Percentiles rank a stretch among this genome's conserved stretches.
These are phyloP conservation scores for Adansonia gregorii DNA, from an alignment of 441 rosid genomes.

Conservation along the genomic window DNA sequence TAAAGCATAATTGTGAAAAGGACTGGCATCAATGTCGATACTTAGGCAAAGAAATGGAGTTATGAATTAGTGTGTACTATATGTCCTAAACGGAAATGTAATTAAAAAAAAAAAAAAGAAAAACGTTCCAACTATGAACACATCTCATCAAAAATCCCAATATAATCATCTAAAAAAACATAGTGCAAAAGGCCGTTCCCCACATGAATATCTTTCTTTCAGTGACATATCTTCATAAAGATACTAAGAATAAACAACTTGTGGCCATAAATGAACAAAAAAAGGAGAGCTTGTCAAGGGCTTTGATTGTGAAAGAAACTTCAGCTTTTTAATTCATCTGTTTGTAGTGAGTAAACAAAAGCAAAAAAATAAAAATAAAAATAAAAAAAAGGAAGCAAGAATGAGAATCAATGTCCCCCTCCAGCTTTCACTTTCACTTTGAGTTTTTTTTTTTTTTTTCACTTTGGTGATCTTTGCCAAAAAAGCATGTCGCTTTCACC, in stretches of 20 bases:
- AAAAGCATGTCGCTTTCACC: neutral
- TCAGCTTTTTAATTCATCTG: slow-evolving; percentile 19
- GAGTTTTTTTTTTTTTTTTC: no score
- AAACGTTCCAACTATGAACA: neutral
- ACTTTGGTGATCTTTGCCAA: neutral
- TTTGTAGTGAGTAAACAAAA: neutral
- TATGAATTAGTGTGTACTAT: slow-evolving; percentile 8
- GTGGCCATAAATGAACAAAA: slow-evolving; percentile 33
- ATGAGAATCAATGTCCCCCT: slow-evolving; percentile 31
- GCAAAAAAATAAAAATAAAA: no score
- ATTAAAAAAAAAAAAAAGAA: neutral
- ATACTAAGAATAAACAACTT: slow-evolving; percentile 29
- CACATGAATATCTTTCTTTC: slow-evolving; percentile 28
- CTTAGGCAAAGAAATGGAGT: neutral
- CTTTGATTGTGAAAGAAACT: slow-evolving; percentile 31
- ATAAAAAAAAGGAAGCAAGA: neutral
- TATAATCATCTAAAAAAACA: slow-evolving; percentile 2
- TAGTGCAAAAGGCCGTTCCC: slow-evolving; percentile 6
- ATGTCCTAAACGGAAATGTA: slow-evolving; percentile 19
- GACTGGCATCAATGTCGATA: neutral
- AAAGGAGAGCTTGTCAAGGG: neutral
- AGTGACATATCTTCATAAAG: slow-evolving; percentile 27
- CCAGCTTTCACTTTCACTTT: slow-evolving; percentile 23
- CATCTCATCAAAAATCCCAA: neutral
- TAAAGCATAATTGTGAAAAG: slow-evolving; percentile 21